Conservation (phyloP, 805 yeast species). For the Lipomyces kockii region DNA sequence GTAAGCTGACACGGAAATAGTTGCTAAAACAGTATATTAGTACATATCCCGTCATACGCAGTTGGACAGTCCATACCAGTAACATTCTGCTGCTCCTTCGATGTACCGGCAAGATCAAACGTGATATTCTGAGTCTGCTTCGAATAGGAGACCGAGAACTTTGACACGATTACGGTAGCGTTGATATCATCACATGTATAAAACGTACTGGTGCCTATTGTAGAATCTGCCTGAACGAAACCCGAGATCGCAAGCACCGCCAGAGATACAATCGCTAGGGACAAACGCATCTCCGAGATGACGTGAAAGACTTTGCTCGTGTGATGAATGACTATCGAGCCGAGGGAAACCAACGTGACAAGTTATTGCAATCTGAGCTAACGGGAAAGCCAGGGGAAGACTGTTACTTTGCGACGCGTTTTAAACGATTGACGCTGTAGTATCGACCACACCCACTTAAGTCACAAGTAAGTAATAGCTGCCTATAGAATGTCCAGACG, state of each 20-base stretch:
- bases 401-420: too few relatives aligned
- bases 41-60: too few relatives aligned
- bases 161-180: constrained; percentile 22
- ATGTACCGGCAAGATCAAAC: constrained; percentile 33
- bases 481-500: too few relatives aligned
- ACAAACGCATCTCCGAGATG: neutral
- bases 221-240: constrained; percentile 23
- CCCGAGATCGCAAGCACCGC: constrained; percentile 5
- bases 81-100: constrained; percentile 24
- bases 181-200: constrained; percentile 28
- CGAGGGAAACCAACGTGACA: too few relatives aligned
- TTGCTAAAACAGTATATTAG: constrained; percentile 14
- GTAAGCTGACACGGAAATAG: constrained; percentile 40
- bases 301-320: neutral
- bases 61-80: constrained; percentile 18
- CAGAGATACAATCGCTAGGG: neutral
- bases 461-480: too few relatives aligned
- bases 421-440: too few relatives aligned
- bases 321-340: neutral
- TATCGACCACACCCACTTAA: too few relatives aligned
- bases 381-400: too few relatives aligned
- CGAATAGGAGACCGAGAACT: constrained; percentile 24
- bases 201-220: constrained; percentile 21
- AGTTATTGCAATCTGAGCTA: too few relatives aligned
- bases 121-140: constrained; percentile 27